phyloP scores from a whole-genome alignment of 441 rosid genomes.

The Aleurites moluccanus region DNA sequence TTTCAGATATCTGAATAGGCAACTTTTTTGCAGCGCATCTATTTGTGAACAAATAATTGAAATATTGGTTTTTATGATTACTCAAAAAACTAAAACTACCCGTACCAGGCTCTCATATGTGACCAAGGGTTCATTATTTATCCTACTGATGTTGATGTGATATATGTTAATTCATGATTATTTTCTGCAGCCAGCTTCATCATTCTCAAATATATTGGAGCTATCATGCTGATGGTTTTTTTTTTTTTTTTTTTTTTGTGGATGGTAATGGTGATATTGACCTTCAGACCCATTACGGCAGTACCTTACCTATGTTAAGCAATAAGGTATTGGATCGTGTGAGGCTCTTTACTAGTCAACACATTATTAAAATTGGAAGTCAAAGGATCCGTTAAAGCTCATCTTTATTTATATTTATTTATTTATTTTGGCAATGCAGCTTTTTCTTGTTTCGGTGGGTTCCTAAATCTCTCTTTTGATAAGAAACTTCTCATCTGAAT shows the following conservation, averaged over 20 bases:
- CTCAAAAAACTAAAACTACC: neutral
- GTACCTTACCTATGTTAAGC: neutral
- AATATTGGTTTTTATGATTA: neutral
- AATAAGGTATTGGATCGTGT: neutral
- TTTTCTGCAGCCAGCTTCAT: neutral
- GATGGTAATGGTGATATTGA: neutral
- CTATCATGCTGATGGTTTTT: neutral
- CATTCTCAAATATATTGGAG: neutral
- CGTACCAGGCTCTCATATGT: neutral
- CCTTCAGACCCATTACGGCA: neutral
- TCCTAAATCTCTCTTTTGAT: neutral
- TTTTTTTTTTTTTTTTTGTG: neutral
- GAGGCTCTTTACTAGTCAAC: neutral
- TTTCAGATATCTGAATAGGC: neutral
- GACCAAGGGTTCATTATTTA: neutral
- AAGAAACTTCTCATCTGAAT: neutral
- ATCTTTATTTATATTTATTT: neutral
- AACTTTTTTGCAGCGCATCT: neutral
- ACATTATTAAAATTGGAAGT: neutral
- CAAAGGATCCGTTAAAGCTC: slow-evolving; percentile 8
- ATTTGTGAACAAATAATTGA: neutral
- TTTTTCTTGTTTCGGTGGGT: neutral
- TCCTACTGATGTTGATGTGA: neutral
- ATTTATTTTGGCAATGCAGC: neutral
- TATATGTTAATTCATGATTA: neutral